Base-by-base conservation (phyloP, 129 eudicot species). In the Chrysanthemum makinoi region DNA sequence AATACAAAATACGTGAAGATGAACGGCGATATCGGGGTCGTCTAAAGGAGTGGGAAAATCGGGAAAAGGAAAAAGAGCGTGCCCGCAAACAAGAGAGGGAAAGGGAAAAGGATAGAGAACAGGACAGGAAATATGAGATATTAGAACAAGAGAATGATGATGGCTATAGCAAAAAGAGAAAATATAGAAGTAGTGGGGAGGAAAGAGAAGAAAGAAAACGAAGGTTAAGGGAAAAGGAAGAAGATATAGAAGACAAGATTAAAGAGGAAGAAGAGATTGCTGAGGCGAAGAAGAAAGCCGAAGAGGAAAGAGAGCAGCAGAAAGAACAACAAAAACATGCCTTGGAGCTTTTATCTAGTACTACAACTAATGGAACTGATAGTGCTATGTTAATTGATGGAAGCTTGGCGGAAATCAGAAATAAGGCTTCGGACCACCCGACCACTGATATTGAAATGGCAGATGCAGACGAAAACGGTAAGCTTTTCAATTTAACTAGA, bases 231-330 rank as follows among this genome's bases (percentile, higher is more conserved):
- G 99, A 95, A 77, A 90, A 81, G 76, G 96, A 95, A 73, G 99
- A 95, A 13, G 99, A 95, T 66, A 46, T 84, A 71, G 96, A 87
- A 15, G 97, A 95, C 72, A 81, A 91, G 63, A 19, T 84, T 22
- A 95, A 80, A 86, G 99, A 95, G 78, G 93, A 88, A 66, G 99
- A 88, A 79, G 97, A 94, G 49, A 80, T 84, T 75, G 97, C 84
- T 0, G 97, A 95, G 83, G 89, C 86, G 64, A 90, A 88, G 80
- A 77, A 61, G 77, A 84, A 80, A 70, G 94, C 82, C 8, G 96
- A 89, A 64, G 96, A 90, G 65, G 86, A 75, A 75, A 66, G 53
- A 65, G 84, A 83, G 74, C 69, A 65, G 49, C 91, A 81, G 80
- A 88, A 80, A 80, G 85, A 90, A 80, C 35, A 30, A 30, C 35